Conservation (phyloP, 139 green algal species). For the Chlorella sp. region DNA sequence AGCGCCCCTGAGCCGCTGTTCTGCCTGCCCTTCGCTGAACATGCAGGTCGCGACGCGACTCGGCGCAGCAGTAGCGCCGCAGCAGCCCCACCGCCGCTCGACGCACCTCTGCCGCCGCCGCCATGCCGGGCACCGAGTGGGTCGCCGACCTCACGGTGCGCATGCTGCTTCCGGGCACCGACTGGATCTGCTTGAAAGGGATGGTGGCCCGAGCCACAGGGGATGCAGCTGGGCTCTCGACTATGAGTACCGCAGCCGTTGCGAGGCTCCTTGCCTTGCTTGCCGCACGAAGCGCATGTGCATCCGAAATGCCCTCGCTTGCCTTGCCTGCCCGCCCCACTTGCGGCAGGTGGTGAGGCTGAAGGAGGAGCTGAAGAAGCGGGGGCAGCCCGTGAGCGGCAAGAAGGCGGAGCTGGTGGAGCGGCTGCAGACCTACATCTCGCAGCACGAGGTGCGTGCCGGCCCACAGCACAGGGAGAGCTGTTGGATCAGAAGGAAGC, state of each 20-base stretch:
- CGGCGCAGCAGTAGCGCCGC: neutral
- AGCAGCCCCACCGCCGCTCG: neutral
- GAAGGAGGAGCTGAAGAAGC: conserved; percentile 63
- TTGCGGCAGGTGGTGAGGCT: conserved; percentile 35
- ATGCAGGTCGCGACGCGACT: neutral
- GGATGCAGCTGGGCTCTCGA: no score
- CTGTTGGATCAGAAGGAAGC: no score
- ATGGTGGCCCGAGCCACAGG: no score
- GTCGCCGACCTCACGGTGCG: conserved; percentile 1
- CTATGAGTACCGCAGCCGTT: no score
- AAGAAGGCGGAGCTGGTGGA: conserved; percentile 56
- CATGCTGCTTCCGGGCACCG: no score
- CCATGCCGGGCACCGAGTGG: conserved; percentile 39
- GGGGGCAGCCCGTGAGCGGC: conserved; percentile 39
- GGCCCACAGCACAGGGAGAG: no score
- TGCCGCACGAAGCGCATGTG: no score
- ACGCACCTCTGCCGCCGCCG: neutral
- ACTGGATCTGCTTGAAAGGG: no score
- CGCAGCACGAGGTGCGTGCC: conserved; percentile 28
- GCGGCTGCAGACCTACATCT: conserved; percentile 37
- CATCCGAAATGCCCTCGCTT: no score
- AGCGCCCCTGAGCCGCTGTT: neutral
- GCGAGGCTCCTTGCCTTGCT: no score
- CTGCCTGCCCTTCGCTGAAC: no score
- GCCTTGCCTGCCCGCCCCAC: no score